Evolutionary conservation across 208 protist species (phyloP).

Genomic region (Novymonas esmeraldas): DNA sequence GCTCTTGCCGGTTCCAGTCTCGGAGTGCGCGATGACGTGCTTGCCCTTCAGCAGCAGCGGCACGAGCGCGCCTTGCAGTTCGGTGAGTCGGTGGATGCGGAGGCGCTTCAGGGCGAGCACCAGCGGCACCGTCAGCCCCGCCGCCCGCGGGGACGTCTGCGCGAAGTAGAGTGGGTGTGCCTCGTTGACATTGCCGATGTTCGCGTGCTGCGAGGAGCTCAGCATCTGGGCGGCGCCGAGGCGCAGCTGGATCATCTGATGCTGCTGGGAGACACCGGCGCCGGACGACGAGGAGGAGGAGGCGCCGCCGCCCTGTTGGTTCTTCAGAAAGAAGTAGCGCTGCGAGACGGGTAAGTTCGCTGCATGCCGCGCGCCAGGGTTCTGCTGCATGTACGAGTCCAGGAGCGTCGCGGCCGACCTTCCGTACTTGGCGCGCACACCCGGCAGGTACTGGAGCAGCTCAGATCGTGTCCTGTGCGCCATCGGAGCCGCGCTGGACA

Average conservation of each 20-base stretch:
- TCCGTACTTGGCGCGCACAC: conserved; percentile 43
- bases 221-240: conserved; percentile 86
- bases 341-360: conserved; percentile 80
- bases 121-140: conserved; percentile 77
- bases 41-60: conserved; percentile 86
- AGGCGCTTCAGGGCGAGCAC: conserved; percentile 71
- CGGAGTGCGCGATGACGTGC: conserved; percentile 89
- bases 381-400: conserved; percentile 53
- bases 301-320: conserved; percentile 2
- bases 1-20: conserved; percentile 90
- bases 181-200: conserved; percentile 77
- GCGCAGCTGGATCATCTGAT: conserved; percentile 68
- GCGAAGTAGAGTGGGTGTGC: conserved; percentile 88
- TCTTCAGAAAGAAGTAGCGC: conserved; percentile 73
- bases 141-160: conserved; percentile 66
- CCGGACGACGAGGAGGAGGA: not conserved
- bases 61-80: conserved; percentile 88
- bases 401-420: conserved; percentile 68
- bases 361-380: conserved; percentile 41
- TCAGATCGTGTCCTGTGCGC: conserved; percentile 2
- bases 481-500: no score
- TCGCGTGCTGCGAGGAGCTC: conserved; percentile 49
- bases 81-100: conserved; percentile 73
- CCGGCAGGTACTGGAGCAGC: conserved; percentile 68
- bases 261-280: conserved; percentile 39